Evolutionary conservation across 768 basidiomycete species (phyloP), one percentile per base, ranked within the genome.

Genomic region (Leucocoprinus sp.): DNA sequence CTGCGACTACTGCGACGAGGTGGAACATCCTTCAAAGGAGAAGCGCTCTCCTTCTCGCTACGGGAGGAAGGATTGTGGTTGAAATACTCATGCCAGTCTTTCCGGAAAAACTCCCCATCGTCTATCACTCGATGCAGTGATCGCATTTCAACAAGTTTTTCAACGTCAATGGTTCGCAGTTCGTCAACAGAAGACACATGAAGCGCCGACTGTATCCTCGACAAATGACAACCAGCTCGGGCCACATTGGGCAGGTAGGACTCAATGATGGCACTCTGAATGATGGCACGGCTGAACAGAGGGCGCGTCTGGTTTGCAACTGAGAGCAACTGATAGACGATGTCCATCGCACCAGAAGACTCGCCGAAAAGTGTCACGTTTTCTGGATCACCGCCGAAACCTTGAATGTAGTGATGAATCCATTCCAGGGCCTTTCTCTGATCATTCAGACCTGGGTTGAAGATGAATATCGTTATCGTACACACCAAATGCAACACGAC

Each of bases 191-290:
- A 72, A 18, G 72, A 64, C 18, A 76, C 62, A 23, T 67, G 69
- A 17, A 86, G 62, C 4, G 76, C 58, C 11, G 73, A 74, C 68
- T 86, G 73, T 24, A 79, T 63, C 17, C 80, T 72, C 9, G 77
- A 79, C 35, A 89, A 69, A 37, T 82, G 77, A 70, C 76, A 82
- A 17, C 82, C 82, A 3, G 80, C 80, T 27, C 68, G 67, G 17
- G 67, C 61, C 17, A 82, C 67, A 53, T 77, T 74, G 0, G 83
- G 82, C 5, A 84, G 60, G 49, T 69, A 77, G 45, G 72, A 67
- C 18, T 87, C 81, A 45, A 84, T 60, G 26, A 82, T 65, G 4
- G 80, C 73, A 42, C 80, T 84, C 57, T 89, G 86, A n/a, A 84
- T 62, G 53, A 89, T 82, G 8, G 82, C 80, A 9, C 84, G 84